phyloP scores from a whole-genome alignment of 805 yeast species.

The Candida montana region DNA sequence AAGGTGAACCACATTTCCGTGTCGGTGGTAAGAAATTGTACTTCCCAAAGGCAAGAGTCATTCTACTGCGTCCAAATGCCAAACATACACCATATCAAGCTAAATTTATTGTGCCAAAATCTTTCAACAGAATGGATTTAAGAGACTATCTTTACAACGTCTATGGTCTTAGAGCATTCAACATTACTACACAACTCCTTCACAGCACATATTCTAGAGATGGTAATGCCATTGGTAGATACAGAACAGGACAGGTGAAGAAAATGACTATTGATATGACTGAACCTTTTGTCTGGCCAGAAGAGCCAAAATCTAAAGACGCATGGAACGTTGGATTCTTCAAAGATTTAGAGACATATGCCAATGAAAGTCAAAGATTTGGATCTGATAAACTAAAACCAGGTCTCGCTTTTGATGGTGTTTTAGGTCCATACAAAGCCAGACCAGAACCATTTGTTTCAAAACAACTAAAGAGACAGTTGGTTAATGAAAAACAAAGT shows the following conservation, averaged over 20 bases:
- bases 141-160: constrained; percentile 90
- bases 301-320: constrained; percentile 39
- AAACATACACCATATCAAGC: constrained; percentile 97
- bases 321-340: constrained; percentile 37
- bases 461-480: constrained; percentile 37
- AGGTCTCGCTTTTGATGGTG: constrained; percentile 69
- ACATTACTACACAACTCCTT: constrained; percentile 78
- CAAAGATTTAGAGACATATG: constrained; percentile 45
- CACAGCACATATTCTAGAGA: constrained; percentile 67
- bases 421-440: constrained; percentile 48
- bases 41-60: constrained; percentile 81
- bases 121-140: constrained; percentile 89
- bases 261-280: constrained; percentile 97
- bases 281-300: constrained; percentile 96
- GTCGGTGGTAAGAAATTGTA: constrained; percentile 73
- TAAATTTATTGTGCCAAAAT: constrained; percentile 87
- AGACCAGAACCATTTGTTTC: constrained; percentile 66
- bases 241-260: constrained; percentile 75
- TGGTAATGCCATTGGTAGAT: constrained; percentile 56
- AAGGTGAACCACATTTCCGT: constrained; percentile 72
- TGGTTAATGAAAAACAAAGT: constrained; percentile 38
- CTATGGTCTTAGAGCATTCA: constrained; percentile 85
- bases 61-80: constrained; percentile 86
- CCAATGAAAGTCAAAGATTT: constrained; percentile 42
- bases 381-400: constrained; percentile 73